Percentiles rank a stretch among this genome's conserved stretches.
Evolutionary conservation across 192 early-diverging fungal species (phyloP).

Genomic region (Coemansia sp.): DNA sequence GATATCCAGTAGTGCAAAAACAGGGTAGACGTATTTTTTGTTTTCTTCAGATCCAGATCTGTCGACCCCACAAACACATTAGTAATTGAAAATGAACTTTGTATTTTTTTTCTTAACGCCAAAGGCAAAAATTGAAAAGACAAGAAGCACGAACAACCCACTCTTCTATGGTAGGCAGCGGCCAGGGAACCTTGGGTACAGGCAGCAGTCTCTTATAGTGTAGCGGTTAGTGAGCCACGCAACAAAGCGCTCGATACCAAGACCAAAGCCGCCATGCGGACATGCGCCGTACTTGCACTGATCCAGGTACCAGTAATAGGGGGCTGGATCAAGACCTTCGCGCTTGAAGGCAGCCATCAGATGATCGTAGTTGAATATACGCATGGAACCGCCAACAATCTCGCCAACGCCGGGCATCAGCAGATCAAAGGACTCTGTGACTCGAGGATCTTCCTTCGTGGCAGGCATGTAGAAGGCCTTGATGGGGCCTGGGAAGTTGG

Average conservation of each 20-base stretch:
- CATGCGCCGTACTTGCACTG: conserved; percentile 98
- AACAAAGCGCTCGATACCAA: conserved; percentile 95
- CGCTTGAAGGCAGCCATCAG: conserved; percentile 81
- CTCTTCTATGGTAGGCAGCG: conserved; percentile 74
- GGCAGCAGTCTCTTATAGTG: conserved; percentile 85
- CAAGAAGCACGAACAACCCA: neutral
- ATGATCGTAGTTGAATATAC: conserved; percentile 84
- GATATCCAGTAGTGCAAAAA: conserved; percentile 11
- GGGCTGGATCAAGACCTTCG: conserved; percentile 88
- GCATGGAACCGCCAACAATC: conserved; percentile 98
- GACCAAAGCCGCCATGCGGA: conserved; percentile 97
- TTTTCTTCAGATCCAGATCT: neutral
- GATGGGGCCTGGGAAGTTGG: conserved; percentile 96
- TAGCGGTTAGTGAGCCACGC: conserved; percentile 94
- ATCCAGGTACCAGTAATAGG: conserved; percentile 99
- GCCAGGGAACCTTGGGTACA: conserved; percentile 92
- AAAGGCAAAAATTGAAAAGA: neutral
- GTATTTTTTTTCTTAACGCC: neutral
- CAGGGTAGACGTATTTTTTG: neutral
- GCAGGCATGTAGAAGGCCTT: conserved; percentile 99
- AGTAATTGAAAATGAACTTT: neutral
- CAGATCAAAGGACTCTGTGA: conserved; percentile 97
- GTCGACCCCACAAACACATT: no score
- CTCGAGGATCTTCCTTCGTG: conserved; percentile 73
- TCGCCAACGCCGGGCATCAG: conserved; percentile 98